Evolutionary conservation across 495 filamentous ascomycete species (phyloP), one percentile per base, ranked within the genome.

Genomic region (Aspergillus baeticus): DNA sequence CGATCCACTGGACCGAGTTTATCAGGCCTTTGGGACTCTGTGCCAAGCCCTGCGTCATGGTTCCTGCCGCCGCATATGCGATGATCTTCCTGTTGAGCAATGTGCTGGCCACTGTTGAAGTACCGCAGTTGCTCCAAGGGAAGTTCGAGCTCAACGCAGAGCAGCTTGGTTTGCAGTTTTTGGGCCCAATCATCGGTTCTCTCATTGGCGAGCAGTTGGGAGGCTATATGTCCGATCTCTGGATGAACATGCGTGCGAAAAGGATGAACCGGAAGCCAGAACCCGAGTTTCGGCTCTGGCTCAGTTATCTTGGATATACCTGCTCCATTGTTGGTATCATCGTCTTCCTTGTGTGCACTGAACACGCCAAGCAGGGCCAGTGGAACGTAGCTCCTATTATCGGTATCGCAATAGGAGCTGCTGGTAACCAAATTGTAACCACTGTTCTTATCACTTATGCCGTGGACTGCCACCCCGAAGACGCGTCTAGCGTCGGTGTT

Each of bases 361-460:
- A 76, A n/a, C 59, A 78, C 3, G 72, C 79, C 7, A 51, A 65
- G 0, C 53, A 62, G 18, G 66, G 62, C 8, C 61, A 69, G 15
- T 83, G 77, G 77, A 73, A 77, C 58, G 69, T 83, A 6, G 71
- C 73, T 6, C 81, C 81, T 0, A 68, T 83, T 13, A 55, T 84
- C 23, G 82, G 82, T 0, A 68, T 71, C 5, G 80, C 69, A 2
- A 76, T 85, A 43, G 76, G 72, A 13, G 78, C 71, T 17, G 72
- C 63, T 38, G 81, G 81, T 3, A 85, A 83, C 56, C 82, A 85
- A 63, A 63, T 85, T 20, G 76, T 84, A 3, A 85, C 82, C 0
- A 85, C 80, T 0, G 68, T 84, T 5, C 61, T 80, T 23, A 76
- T 82, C 22, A 85, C 82, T 0, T 84, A 83, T 57, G 75, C 80